Percentiles rank a stretch among this genome's conserved stretches.
phyloP scores from a whole-genome alignment of 75 land plant genomes.

The Picea glauca region DNA sequence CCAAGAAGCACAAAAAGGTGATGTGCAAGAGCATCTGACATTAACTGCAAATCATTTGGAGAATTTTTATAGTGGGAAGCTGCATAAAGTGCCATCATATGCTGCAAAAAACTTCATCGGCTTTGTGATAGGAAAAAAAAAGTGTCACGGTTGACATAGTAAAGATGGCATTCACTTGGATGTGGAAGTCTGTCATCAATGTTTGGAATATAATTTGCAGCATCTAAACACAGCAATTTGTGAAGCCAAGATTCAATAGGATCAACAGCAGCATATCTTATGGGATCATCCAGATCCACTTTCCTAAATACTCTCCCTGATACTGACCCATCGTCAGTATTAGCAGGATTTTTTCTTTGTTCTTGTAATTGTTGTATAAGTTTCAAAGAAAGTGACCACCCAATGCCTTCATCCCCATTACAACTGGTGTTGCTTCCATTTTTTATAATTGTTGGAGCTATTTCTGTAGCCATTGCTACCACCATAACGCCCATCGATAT shows the following conservation, averaged over 20 bases:
- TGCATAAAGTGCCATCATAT: too few species aligned
- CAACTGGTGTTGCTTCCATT: too few species aligned
- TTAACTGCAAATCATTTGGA: too few species aligned
- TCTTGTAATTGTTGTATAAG: neutral
- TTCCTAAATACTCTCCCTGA: conserved; percentile 65
- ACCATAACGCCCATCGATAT: too few species aligned
- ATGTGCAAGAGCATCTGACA: too few species aligned
- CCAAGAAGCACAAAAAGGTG: too few species aligned
- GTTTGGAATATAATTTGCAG: conserved; percentile 68
- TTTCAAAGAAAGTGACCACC: conserved; percentile 13
- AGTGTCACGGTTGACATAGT: conserved; percentile 95
- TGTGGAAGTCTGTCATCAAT: conserved; percentile 67
- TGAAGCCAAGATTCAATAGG: conserved; percentile 94
- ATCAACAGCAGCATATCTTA: conserved; percentile 85
- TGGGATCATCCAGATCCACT: conserved; percentile 80
- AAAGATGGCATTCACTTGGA: conserved; percentile 76
- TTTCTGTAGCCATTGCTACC: too few species aligned
- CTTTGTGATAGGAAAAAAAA: conserved; percentile 93
- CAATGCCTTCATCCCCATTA: neutral
- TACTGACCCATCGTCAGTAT: neutral
- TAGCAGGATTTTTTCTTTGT: neutral
- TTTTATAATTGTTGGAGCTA: too few species aligned
- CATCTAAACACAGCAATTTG: conserved; percentile 90
- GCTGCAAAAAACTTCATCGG: conserved; percentile 44
- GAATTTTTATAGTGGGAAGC: too few species aligned